Base-by-base conservation (phyloP, 192 early-diverging fungal genomes). In the Pilaira anomala region DNA sequence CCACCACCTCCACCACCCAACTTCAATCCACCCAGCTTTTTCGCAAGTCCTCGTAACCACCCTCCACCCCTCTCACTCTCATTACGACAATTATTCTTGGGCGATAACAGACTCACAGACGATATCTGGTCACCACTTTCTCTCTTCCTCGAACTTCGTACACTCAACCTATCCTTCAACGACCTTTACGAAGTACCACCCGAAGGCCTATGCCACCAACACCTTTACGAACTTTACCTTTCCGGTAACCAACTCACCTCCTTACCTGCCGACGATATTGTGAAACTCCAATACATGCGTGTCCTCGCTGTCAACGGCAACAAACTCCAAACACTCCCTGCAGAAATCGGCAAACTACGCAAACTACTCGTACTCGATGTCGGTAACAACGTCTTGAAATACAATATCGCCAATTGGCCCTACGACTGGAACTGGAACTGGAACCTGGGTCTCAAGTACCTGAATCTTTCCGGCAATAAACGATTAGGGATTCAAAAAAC, bases 391-490 rank as follows among this genome's bases (percentile, higher is more conserved):
- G 80, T 85, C 28, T 78, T 96, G 48, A 92, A 92, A 77, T 96
- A 94, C 73, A 96, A 96, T 66, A 92, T 94, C 59, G 84, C 90
- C 41, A 96, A 96, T 72, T 96, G 93, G 92, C 91, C 88, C 13
- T 94, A 91, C 69, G 94, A 96, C 67, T 96, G 94, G 94, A 96
- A 96, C 68, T 96, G 94, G 91, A 94, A 93, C 68, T 93, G 92
- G 91, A 96, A 96, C 65, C 74, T 91, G 30, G 87, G 88, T 14
- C 81, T 96, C 18, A 88, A 88, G 69, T 96, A 93, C 51, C 81
- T 96, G 22, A 93, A 94, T 66, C 80, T 96, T 60, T 94, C 93
- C 7, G 91, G 93, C 57, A 95, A 95, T 69, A 89, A 91, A 66
- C 76, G 92, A 44, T 75, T 96, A 28, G 91, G 93, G 74, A 94